Base-by-base conservation (phyloP, 2,329 filamentous ascomycete genomes). In the Tolypocladium guangdongense region DNA sequence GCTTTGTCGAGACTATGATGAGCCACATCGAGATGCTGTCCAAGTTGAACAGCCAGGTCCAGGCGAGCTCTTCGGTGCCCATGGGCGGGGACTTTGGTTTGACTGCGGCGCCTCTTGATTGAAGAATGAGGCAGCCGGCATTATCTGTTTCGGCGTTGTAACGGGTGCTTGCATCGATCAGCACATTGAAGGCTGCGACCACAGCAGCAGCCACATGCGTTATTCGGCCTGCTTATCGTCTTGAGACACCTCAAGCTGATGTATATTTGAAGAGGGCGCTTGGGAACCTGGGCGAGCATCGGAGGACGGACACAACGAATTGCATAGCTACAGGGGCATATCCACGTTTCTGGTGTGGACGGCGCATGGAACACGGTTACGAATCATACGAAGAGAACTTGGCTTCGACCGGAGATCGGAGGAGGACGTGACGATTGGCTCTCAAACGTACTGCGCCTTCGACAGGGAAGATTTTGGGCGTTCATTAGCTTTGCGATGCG, bases 1-100 rank as follows among this genome's bases (percentile, higher is more conserved):
- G 62, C 65, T 57, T 63, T 22, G 63, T 63, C 7, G 66, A 67
- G 45, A 68, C 68, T 41, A 70, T 71, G 64, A 62, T 70, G 52
- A 69, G 64, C 49, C 70, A 73, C 51, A 72, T 73, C 43, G 69
- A 72, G 56, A 58, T 72, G 48, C 69, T 73, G 64, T 66, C 69
- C 37, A 66, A 69, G 36, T 61, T 71, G 57, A 59, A 69, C 35
- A 64, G 62, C 47, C 66, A 69, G 52, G 59, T 62, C 14, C 64
- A 62, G 33, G 58, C 59, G 39, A 59, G 59, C 47, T 61, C 65
- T 50, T 62, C 62, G 30, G 62, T 63, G 35, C 61, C 64, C 14
- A 61, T 63, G 35, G 61, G 61, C n/a, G 64, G 65, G 2, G 68
- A 71, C 27, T 57, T 62, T 50, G 63, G 62, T 20, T 64, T 67